Evolutionary conservation across 1,284 basidiomycete species (phyloP).

Genomic region (Cronartium quercuum): DNA sequence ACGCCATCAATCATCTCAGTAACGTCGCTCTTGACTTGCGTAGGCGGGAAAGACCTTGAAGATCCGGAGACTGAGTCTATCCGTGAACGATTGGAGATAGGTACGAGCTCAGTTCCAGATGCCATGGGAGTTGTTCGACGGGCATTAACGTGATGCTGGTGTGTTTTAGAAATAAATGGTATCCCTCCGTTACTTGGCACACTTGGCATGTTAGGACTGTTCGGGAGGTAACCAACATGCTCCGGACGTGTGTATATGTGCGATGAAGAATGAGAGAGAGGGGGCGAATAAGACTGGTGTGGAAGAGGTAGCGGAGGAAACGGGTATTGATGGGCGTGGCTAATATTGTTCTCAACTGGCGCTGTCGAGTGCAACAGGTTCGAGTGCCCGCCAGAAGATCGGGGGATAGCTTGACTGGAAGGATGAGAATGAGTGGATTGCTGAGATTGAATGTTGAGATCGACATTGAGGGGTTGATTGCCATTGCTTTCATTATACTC

Average conservation of each 20-base stretch:
- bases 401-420: slow-evolving; percentile 10
- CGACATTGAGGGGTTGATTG: slow-evolving; percentile 23
- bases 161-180: slow-evolving; percentile 25
- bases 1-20: neutral
- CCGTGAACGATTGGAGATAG: slow-evolving; percentile 15
- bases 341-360: slow-evolving; percentile 1
- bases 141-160: slow-evolving; percentile 9
- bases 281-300: slow-evolving; percentile 4
- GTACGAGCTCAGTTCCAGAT: slow-evolving; percentile 11
- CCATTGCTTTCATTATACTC: slow-evolving; percentile 24
- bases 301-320: slow-evolving; percentile 19
- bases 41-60: neutral
- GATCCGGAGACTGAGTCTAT: slow-evolving; percentile 3
- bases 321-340: slow-evolving; percentile 16
- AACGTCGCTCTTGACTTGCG: slow-evolving; percentile 12
- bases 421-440: slow-evolving; percentile 1
- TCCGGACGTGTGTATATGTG: slow-evolving; percentile 18
- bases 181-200: slow-evolving; percentile 5
- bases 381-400: slow-evolving; percentile 7
- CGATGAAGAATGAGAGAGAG: slow-evolving; percentile 2
- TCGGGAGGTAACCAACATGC: slow-evolving; percentile 10
- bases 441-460: slow-evolving; percentile 21
- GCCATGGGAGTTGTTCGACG: slow-evolving; percentile 5
- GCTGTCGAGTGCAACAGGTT: slow-evolving; percentile 9
- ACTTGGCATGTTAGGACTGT: slow-evolving; percentile 12